phyloP scores from a whole-genome alignment of 2,329 filamentous ascomycete species.

The Epichloe brachyelytri region DNA sequence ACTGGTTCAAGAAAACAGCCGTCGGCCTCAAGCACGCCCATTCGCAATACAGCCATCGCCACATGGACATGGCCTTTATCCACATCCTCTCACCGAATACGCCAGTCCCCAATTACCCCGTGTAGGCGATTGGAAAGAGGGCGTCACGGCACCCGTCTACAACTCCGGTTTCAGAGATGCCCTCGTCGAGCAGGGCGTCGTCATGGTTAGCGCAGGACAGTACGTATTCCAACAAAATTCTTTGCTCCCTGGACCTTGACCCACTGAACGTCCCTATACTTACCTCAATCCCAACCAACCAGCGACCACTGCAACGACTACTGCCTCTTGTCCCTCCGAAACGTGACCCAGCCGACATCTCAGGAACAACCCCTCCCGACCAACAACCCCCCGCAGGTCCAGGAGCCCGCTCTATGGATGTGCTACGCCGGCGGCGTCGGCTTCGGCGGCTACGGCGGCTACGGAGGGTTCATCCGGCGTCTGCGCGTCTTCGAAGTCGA shows the following conservation, averaged over 20 bases:
- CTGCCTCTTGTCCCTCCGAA: constrained; percentile 53
- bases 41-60: constrained; percentile 74
- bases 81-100: constrained; percentile 92
- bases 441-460: constrained; percentile 91
- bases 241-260: background rate
- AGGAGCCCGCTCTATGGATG: constrained; percentile 78
- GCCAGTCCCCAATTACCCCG: constrained; percentile 45
- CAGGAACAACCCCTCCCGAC: background rate
- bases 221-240: constrained; percentile 30
- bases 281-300: background rate
- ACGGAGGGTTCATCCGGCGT: constrained; percentile 70
- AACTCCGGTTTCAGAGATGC: constrained; percentile 92
- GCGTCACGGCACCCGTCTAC: constrained; percentile 73
- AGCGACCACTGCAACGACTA: constrained; percentile 96
- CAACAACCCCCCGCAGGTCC: constrained; percentile 6
- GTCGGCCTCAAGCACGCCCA: constrained; percentile 63
- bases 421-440: constrained; percentile 89
- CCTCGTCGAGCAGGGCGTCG: constrained; percentile 70
- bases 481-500: constrained; percentile 88
- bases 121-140: constrained; percentile 62
- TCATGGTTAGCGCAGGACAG: constrained; percentile 87
- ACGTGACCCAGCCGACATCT: constrained; percentile 13
- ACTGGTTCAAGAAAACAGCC: constrained; percentile 81
- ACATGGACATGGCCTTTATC: constrained; percentile 94
- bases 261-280: background rate